Base-by-base conservation (phyloP, 1,284 basidiomycete genomes). In the Pyrrhoderma lamaoense region DNA sequence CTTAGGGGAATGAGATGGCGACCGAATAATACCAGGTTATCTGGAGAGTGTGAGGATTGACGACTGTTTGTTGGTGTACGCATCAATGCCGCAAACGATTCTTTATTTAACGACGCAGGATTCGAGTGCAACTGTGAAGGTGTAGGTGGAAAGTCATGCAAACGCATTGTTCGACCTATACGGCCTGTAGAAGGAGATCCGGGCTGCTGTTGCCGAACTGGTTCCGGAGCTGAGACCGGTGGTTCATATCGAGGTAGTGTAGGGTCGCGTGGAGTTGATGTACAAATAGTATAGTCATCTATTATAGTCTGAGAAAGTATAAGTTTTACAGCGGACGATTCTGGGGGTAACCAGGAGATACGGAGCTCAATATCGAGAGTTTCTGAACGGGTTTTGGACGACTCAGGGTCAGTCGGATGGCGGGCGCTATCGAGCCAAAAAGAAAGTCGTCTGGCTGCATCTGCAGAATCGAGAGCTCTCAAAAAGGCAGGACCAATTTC, bases 291-390 rank as follows among this genome's bases (percentile, higher is more conserved):
- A 35, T 46, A 57, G 18, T 52, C 51, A 40, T 53, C 48, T 16
- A 58, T 45, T 25, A 49, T 38, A 14, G 57, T 58, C 43, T 55
- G 56, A 8, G 52, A 47, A 40, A 58, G 40, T 25, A 53, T 53
- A 25, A 55, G 34, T n/a, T n/a, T 21, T 21, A 58, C 21, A 8
- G 46, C 16, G 3, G 27, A 19, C 43, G 51, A 45, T 19, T 52
- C 46, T 8, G 48, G 8, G 16, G 42, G 47, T 2, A 50, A 39
- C 57, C 57, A 58, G n/a, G 53, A 51, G 9, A 45, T 53, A 16
- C 39, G 45, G 9, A 58, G 31, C 3, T 52, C 42, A 18, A 58
- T 21, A 11, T 55, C 31, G 18, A 55, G 49, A 14, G 53, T 53
- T 21, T 55, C 47, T 8, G 47, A 39, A 3, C 39, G 38, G 9